Evolutionary conservation across 2,329 filamentous ascomycete species (phyloP), one percentile per base, ranked within the genome.

Genomic region (Colletotrichum abscissum): DNA sequence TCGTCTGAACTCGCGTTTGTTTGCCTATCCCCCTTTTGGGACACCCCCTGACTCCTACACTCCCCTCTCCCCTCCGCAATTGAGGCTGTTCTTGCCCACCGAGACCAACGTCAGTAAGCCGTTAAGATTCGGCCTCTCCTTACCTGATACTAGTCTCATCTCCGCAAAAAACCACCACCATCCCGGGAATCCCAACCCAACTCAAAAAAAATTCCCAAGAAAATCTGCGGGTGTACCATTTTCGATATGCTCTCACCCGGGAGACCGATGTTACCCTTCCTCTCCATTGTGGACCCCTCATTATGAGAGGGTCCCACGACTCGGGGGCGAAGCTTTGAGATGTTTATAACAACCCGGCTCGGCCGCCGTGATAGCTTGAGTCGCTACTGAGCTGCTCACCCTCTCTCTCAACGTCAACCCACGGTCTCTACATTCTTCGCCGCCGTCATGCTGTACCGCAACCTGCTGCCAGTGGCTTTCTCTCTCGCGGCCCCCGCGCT

Each of bases 301-400:
- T 33, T 16, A 49, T 52, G 60, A 35, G 60, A 35, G 56, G 62
- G 42, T 42, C 38, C 42, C 22, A 56, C 28, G 46, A 60, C 28
- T 57, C 49, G 55, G 54, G 24, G 16, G 42, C 46, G 59, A 73
- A 62, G 60, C 67, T 66, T 70, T 66, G 14, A 35, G 67, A 67
- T 62, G 19, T 66, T 49, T 56, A 65, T 73, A 57, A 57, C 57
- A 16, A 35, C 55, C 67, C 35, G 33, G 26, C 46, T 62, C 62
- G 56, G 70, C 60, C 28, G 46, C 63, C 55, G n/a, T n/a, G 22
- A 56, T 33, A 24, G 6, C 14, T 22, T 24, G 35, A 16, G 8
- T 33, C 24, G 42, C 6, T 12, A 16, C 12, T 14, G 38, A 42
- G 38, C 38, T 42, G 16, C 38, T 42, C 38, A 42, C 46, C 12